A percentile compares a stretch with the other conserved stretches of the same genome.
Conservation (phyloP, 305 asterid genomes). For the Rubia balearica region DNA sequence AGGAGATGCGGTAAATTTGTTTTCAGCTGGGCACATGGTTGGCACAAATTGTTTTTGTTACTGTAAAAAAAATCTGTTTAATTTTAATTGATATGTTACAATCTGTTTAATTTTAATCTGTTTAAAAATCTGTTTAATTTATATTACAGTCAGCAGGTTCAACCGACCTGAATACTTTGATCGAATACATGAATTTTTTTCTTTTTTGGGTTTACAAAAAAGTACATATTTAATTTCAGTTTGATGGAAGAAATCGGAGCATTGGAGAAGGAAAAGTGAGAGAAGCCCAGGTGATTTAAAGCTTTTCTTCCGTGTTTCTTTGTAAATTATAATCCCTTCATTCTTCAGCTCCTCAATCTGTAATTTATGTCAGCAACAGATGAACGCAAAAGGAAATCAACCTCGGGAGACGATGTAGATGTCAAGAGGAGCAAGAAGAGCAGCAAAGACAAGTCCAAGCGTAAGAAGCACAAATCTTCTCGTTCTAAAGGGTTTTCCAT, state of each 20-base stretch:
- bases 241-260: neutral
- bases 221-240: too few species aligned
- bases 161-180: neutral
- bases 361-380: slow-evolving; percentile 32
- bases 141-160: too few species aligned
- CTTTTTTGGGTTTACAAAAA: neutral
- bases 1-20: too few species aligned
- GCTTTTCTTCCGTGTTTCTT: neutral
- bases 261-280: neutral
- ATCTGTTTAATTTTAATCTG: too few species aligned
- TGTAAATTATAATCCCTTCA: too few species aligned
- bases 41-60: too few species aligned
- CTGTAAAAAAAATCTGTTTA: too few species aligned
- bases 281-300: slow-evolving; percentile 6
- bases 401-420: slow-evolving; percentile 32
- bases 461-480: slow-evolving; percentile 41
- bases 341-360: too few species aligned
- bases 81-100: too few species aligned
- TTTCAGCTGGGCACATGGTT: too few species aligned
- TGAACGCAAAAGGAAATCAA: slow-evolving; percentile 40
- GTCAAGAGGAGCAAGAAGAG: neutral
- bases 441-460: slow-evolving; percentile 25
- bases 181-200: neutral
- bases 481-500: slow-evolving; percentile 44
- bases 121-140: too few species aligned